Conservation (phyloP, 73 alveolate species). For the Paraurostyla sp. region DNA sequence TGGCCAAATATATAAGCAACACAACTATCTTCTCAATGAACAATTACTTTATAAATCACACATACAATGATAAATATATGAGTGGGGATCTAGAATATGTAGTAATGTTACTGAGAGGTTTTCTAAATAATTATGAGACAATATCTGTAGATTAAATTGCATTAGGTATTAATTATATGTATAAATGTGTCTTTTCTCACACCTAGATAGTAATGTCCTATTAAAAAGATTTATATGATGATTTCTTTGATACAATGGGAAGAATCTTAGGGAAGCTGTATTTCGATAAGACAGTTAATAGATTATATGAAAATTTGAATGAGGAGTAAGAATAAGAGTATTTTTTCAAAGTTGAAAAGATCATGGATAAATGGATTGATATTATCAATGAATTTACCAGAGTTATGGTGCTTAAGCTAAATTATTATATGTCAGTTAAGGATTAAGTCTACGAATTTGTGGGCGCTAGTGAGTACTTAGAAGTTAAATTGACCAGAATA, state of each 20-base stretch:
- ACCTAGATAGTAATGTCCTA: conserved; percentile 4
- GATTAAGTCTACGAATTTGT: not conserved
- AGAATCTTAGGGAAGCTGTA: conserved; percentile 1
- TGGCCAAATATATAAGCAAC: not conserved
- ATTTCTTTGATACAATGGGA: conserved; percentile 3
- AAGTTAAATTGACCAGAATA: not conserved
- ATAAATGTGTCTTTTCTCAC: conserved; percentile 29
- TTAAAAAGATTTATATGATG: not conserved
- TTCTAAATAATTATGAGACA: conserved; percentile 25
- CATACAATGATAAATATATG: conserved; percentile 10
- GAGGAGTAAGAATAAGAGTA: not conserved
- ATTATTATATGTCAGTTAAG: not conserved
- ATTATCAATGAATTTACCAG: conserved; percentile 13
- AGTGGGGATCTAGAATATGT: conserved; percentile 21
- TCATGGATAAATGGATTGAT: not conserved
- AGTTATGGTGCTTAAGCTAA: not conserved
- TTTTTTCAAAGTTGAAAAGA: not conserved
- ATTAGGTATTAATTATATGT: not conserved
- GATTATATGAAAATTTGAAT: not conserved
- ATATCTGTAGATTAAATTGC: not conserved
- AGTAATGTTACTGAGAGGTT: conserved; percentile 42
- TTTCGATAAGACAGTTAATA: not conserved
- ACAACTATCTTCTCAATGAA: not conserved
- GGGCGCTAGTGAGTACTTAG: not conserved
- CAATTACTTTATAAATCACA: conserved; percentile 35